A percentile compares a stretch with the other conserved stretches of the same genome.
Conservation (phyloP, 768 basidiomycete genomes). For the Hypsizygus marmoreus region DNA sequence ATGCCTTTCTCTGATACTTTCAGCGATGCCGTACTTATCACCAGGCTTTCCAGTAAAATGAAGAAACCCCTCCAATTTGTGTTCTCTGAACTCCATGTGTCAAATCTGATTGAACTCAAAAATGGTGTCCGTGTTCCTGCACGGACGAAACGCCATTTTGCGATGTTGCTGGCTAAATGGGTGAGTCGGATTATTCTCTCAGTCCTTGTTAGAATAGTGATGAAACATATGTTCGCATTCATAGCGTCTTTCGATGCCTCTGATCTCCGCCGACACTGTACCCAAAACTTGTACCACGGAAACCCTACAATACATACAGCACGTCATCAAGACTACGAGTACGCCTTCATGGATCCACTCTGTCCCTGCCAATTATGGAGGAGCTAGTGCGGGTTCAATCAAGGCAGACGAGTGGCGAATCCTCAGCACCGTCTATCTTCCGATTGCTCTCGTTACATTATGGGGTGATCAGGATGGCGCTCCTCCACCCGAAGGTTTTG, state of each 20-base stretch:
- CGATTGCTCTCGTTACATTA: too few relatives aligned
- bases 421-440: too few relatives aligned
- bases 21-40: background rate
- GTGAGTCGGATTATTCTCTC: background rate
- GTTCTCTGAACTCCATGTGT: slow-evolving; percentile 1
- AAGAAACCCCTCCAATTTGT: too few relatives aligned
- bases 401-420: too few relatives aligned
- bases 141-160: too few relatives aligned
- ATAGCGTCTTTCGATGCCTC: background rate
- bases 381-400: slow-evolving; percentile 28
- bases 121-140: background rate
- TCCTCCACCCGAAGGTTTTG: too few relatives aligned
- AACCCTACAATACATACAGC: slow-evolving; percentile 17
- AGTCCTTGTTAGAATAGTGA: background rate
- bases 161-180: too few relatives aligned
- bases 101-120: background rate
- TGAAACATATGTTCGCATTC: too few relatives aligned
- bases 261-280: slow-evolving; percentile 1
- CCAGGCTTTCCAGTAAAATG: background rate
- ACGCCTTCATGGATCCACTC: too few relatives aligned
- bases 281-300: slow-evolving; percentile 1
- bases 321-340: too few relatives aligned
- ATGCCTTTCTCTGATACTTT: background rate
- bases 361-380: slow-evolving; percentile 28
- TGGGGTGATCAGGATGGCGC: slow-evolving; percentile 26